A percentile compares a stretch with the other conserved stretches of the same genome.
Conservation (phyloP, 441 rosid species). For the Erodium chrysanthum region DNA sequence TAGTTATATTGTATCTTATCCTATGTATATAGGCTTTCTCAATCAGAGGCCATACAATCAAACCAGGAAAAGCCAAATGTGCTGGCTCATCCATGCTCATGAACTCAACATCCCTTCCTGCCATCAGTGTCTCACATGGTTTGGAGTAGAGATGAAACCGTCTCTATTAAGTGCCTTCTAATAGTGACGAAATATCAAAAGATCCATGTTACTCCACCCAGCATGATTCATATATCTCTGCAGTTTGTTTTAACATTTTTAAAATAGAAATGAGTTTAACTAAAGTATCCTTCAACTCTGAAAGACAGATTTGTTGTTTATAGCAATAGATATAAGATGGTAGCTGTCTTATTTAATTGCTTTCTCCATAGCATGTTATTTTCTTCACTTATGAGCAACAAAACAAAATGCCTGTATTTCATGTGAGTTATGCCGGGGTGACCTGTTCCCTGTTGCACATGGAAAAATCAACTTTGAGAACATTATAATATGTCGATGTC, state of each 20-base stretch:
- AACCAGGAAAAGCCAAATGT: conserved; percentile 9
- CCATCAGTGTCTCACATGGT: conserved; percentile 13
- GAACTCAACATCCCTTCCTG: conserved; percentile 7
- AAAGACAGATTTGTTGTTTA: not conserved
- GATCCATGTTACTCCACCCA: conserved; percentile 4
- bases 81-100: not conserved
- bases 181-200: not conserved
- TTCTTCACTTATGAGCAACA: conserved; percentile 4
- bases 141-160: not conserved
- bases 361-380: conserved; percentile 15
- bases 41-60: conserved; percentile 19
- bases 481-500: not conserved
- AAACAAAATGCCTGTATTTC: conserved; percentile 12
- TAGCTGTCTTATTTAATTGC: not conserved
- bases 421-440: conserved; percentile 11
- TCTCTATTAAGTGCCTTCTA: not conserved
- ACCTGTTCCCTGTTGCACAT: conserved; percentile 18
- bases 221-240: not conserved
- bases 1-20: not conserved
- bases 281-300: not conserved
- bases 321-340: not conserved
- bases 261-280: not conserved
- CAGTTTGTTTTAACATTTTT: not conserved
- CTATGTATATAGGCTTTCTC: conserved; percentile 4
- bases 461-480: conserved; percentile 6